Conservation (phyloP, 2,329 filamentous ascomycete species). For the Parastagonospora avenae region DNA sequence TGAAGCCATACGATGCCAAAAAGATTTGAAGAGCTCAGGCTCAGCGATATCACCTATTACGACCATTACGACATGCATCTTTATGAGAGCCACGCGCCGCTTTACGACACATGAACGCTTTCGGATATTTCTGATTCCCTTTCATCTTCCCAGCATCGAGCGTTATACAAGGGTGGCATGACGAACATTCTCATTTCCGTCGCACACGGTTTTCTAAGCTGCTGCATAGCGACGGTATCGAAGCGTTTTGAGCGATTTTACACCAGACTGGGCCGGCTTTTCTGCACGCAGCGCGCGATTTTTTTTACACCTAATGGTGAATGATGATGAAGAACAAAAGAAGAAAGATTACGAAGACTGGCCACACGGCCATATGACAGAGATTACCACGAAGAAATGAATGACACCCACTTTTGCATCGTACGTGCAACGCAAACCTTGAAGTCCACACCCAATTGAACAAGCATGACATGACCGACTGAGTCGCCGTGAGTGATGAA, state of each 20-base stretch:
- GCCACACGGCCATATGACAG: constrained; percentile 17
- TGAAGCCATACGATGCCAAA: constrained; percentile 7
- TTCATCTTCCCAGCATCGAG: background rate
- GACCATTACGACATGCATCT: constrained; percentile 15
- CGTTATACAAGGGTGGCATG: constrained; percentile 5
- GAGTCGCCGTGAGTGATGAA: too few relatives aligned
- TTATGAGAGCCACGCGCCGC: constrained; percentile 5
- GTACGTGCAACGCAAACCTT: too few relatives aligned
- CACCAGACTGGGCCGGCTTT: background rate
- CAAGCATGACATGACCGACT: too few relatives aligned
- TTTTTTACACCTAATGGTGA: background rate
- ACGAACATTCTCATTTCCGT: constrained; percentile 23
- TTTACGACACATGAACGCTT: background rate
- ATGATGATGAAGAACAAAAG: constrained; percentile 12
- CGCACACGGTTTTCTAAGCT: constrained; percentile 19
- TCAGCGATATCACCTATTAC: constrained; percentile 39
- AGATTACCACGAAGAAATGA: constrained; percentile 15
- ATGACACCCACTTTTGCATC: background rate
- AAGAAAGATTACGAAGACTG: constrained; percentile 18
- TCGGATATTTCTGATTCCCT: background rate
- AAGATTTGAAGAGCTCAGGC: constrained; percentile 46
- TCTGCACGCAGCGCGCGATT: background rate
- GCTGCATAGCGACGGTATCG: constrained; percentile 45
- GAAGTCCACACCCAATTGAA: too few relatives aligned
- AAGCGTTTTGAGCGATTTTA: constrained; percentile 42